Evolutionary conservation across 2,329 filamentous ascomycete genomes (phyloP).

Genomic region (Aspergillus bombycis): DNA sequence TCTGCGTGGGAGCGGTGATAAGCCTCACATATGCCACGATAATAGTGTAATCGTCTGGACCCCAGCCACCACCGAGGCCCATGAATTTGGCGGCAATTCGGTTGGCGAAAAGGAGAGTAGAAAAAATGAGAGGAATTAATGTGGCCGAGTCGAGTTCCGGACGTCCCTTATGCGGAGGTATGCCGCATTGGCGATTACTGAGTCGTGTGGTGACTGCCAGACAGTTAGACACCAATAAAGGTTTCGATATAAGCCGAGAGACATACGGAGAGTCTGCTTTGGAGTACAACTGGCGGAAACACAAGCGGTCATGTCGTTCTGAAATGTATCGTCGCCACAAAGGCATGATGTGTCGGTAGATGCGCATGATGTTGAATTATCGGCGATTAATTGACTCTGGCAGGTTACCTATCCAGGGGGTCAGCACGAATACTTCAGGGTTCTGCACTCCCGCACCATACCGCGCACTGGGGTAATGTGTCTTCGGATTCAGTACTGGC

Average conservation of each 20-base stretch:
- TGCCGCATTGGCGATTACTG: slow-evolving; percentile 13
- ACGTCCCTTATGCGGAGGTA: slow-evolving; percentile 13
- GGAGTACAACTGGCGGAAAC: slow-evolving; percentile 5
- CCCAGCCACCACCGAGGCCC: slow-evolving; percentile 22
- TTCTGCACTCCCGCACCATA: background rate
- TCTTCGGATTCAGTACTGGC: background rate
- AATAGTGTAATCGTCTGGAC: slow-evolving; percentile 22
- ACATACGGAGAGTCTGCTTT: slow-evolving; percentile 14
- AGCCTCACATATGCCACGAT: slow-evolving; percentile 20
- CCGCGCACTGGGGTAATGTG: background rate
- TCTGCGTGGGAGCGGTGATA: background rate
- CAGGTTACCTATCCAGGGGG: background rate
- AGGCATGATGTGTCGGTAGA: slow-evolving; percentile 12
- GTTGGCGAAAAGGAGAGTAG: slow-evolving; percentile 17
- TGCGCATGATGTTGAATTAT: background rate
- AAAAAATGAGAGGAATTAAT: slow-evolving; percentile 18
- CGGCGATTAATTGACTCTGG: background rate
- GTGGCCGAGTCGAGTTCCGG: slow-evolving; percentile 17
- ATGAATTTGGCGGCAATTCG: slow-evolving; percentile 18
- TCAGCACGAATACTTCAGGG: background rate
- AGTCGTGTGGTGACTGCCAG: slow-evolving; percentile 11
- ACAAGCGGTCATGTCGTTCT: slow-evolving; percentile 6
- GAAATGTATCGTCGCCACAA: slow-evolving; percentile 5
- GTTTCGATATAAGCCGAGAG: background rate
- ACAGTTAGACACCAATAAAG: background rate